Conservation (phyloP, 1,284 basidiomycete genomes). For the Schizopora paradoxa region DNA sequence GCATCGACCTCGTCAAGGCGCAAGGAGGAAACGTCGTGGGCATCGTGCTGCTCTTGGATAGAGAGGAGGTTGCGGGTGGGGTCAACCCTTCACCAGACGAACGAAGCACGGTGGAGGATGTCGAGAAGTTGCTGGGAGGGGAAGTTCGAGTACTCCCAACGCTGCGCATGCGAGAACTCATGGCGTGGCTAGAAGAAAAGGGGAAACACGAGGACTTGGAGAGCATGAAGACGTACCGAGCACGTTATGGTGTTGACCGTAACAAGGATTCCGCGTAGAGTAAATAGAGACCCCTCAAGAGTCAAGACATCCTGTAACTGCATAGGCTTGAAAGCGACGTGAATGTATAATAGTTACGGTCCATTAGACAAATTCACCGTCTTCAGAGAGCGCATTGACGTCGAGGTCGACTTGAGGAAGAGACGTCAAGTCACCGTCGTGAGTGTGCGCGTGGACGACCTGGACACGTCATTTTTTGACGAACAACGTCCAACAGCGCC, state of each 20-base stretch:
- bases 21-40: conserved; percentile 81
- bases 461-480: too few species aligned
- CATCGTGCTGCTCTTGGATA: conserved; percentile 86
- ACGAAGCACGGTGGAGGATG: conserved; percentile 76
- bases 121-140: conserved; percentile 72
- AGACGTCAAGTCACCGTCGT: too few species aligned
- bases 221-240: conserved; percentile 78
- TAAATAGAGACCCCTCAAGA: too few species aligned
- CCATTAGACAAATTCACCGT: too few species aligned
- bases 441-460: too few species aligned
- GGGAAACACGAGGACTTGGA: conserved; percentile 63
- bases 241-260: conserved; percentile 76
- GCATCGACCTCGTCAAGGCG: conserved; percentile 65
- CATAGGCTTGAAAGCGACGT: too few species aligned
- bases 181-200: conserved; percentile 74
- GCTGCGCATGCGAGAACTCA: conserved; percentile 82
- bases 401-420: too few species aligned
- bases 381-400: too few species aligned
- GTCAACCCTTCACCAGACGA: conserved; percentile 45
- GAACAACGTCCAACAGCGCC: too few species aligned
- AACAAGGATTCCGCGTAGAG: too few species aligned
- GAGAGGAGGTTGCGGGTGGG: conserved; percentile 74
- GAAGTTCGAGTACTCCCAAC: conserved; percentile 68
- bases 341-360: too few species aligned
- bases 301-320: too few species aligned